Evolutionary conservation across 805 yeast genomes (phyloP).

Genomic region (Suhomyces xylopsoci): DNA sequence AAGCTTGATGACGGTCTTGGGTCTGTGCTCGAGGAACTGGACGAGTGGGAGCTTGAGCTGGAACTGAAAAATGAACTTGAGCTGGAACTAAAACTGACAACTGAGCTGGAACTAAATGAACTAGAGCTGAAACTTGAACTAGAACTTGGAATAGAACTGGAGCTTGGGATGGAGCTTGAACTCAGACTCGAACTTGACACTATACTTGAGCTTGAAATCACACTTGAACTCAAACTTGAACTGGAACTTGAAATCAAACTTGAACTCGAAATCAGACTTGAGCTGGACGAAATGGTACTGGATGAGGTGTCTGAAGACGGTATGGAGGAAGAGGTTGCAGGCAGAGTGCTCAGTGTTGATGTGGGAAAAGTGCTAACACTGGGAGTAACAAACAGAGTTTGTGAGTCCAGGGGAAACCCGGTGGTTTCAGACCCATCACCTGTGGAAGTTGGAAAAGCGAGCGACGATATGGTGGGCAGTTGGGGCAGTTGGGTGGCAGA

Average conservation of each 20-base stretch:
- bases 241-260: neutral
- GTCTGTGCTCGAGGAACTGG: neutral
- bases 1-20: neutral
- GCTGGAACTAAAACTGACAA: neutral
- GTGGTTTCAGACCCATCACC: neutral
- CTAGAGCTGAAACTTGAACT: neutral
- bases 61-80: slow-evolving; percentile 3
- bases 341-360: neutral
- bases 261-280: neutral
- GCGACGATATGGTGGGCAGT: slow-evolving; percentile 7
- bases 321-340: neutral
- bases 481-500: slow-evolving; percentile 1
- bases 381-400: neutral
- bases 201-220: neutral
- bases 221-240: neutral
- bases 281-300: neutral
- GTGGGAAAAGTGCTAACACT: slow-evolving; percentile 2
- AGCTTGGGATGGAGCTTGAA: slow-evolving; percentile 2
- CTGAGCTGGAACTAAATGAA: neutral
- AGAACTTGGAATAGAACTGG: neutral
- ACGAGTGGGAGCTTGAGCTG: neutral
- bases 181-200: neutral
- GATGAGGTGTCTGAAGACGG: neutral
- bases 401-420: neutral
- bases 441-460: neutral